Conservation (phyloP, 1,284 basidiomycete species). For the Ganoderma multipileum region DNA sequence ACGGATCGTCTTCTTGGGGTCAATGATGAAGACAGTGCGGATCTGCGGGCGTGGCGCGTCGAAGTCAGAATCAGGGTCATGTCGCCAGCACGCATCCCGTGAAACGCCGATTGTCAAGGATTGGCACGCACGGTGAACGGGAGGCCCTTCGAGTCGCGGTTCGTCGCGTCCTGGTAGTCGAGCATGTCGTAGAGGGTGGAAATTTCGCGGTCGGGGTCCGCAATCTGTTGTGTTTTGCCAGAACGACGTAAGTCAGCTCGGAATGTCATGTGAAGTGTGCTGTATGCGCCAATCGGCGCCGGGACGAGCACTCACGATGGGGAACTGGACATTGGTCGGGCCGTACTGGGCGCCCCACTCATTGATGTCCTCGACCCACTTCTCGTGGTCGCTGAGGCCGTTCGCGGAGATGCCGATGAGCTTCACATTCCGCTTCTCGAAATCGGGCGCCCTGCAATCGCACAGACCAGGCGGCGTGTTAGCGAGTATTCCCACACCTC, state of each 20-base stretch:
- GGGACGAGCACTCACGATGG: slow-evolving; percentile 69
- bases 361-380: slow-evolving; percentile 95
- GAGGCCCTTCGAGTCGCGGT: slow-evolving; percentile 91
- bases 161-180: slow-evolving; percentile 93
- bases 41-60: slow-evolving; percentile 59
- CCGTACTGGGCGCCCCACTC: slow-evolving; percentile 72
- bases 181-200: slow-evolving; percentile 94
- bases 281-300: background rate
- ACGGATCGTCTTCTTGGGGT: slow-evolving; percentile 91
- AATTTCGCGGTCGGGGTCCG: slow-evolving; percentile 88
- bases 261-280: background rate
- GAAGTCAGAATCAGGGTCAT: too few species aligned
- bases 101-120: slow-evolving; percentile 11
- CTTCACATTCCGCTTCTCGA: slow-evolving; percentile 89
- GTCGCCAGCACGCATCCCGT: background rate
- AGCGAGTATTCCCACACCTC: background rate
- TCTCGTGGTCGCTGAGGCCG: slow-evolving; percentile 82
- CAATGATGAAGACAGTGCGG: slow-evolving; percentile 94
- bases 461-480: background rate
- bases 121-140: slow-evolving; percentile 73
- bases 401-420: slow-evolving; percentile 96
- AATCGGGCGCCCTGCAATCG: slow-evolving; percentile 72
- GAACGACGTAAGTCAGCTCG: background rate
- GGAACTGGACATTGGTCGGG: slow-evolving; percentile 85
- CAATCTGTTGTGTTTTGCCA: slow-evolving; percentile 67